Evolutionary conservation across 495 filamentous ascomycete species (phyloP).

Genomic region (Xanthoparmelia taractica): DNA sequence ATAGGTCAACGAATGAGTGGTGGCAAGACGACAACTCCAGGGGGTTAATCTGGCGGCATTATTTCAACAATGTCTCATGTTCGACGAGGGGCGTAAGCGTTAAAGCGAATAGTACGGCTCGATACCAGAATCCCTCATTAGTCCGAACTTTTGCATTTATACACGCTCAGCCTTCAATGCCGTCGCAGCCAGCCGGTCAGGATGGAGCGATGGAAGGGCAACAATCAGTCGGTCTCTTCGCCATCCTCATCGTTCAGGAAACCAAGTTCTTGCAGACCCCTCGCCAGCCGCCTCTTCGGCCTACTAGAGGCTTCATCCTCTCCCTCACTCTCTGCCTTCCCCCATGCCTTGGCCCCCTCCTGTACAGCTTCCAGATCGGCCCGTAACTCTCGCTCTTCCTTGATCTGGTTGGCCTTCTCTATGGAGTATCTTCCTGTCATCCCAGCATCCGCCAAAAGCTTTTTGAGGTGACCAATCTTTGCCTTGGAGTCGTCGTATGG

Average conservation of each 20-base stretch:
- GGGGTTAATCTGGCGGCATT: not conserved
- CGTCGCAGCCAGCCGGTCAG: not conserved
- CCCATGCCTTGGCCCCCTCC: constrained; percentile 72
- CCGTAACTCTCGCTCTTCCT: constrained; percentile 70
- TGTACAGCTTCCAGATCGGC: constrained; percentile 76
- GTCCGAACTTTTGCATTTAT: not conserved
- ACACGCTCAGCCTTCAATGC: not conserved
- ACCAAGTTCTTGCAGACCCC: constrained; percentile 44
- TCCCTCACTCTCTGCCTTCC: constrained; percentile 42
- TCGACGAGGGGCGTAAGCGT: not conserved
- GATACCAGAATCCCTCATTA: not conserved
- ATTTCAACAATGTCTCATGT: not conserved
- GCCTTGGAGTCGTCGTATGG: constrained; percentile 65
- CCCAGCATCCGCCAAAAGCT: constrained; percentile 68
- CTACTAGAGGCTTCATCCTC: constrained; percentile 34
- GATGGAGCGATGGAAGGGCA: not conserved
- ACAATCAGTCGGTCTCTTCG: constrained; percentile 45
- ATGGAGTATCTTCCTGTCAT: constrained; percentile 83
- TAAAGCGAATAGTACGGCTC: not conserved
- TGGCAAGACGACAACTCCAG: constrained; percentile 30
- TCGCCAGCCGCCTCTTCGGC: constrained; percentile 36
- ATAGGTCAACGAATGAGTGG: constrained; percentile 68
- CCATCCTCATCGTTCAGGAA: constrained; percentile 47
- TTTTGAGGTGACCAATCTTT: constrained; percentile 75
- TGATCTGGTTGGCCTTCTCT: constrained; percentile 77